Evolutionary conservation across 208 protist species (phyloP), one percentile per base, ranked within the genome.

Genomic region (Trypanosoma congolense): DNA sequence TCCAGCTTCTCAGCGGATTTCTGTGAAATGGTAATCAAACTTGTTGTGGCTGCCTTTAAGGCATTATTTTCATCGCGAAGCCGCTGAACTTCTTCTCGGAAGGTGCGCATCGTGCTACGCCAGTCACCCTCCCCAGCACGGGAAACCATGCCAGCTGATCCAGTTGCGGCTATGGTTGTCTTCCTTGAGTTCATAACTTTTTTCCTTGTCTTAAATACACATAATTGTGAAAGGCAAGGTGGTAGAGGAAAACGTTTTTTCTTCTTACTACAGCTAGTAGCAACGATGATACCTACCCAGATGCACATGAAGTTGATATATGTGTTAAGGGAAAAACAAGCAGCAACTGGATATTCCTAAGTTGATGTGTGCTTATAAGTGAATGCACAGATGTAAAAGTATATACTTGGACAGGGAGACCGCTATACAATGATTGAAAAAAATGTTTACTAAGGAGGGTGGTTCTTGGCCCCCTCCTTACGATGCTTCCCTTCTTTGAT

Each of bases 1-100:
- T 62, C 29, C 53, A 70, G 29, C 22, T 57, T 59, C 45, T 64
- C 51, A 6, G 42, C 21, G 46, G 22, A 12, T n/a, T 30, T 44
- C 9, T 42, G 22, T 54, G 42, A 67, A n/a, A 44, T 31, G 21
- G 33, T 14, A 6, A 26, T 24, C 8, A 67, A 22, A 21, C 47
- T 36, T 48, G 16, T 18, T 36, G 21, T 50, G 9, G 53, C 44
- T 21, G 50, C 31, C 35, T 46, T 53, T 2, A 67, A 29, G 16
- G 28, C 36, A 10, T 60, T 45, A 40, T 52, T 60, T 38, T 67
- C 61, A 26, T 48, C 52, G 4, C 43, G 40, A 19, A 67, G 36
- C 49, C 36, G 44, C 24, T 28, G 8, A 12, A 67, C 53, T 36
- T 60, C 61, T 35, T 59, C 61, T 9, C 33, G 26, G 22, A 67